A percentile compares a stretch with the other conserved stretches of the same genome.
phyloP scores from a whole-genome alignment of 495 filamentous ascomycete genomes.

The Lasiosphaeriaceae sp. region DNA sequence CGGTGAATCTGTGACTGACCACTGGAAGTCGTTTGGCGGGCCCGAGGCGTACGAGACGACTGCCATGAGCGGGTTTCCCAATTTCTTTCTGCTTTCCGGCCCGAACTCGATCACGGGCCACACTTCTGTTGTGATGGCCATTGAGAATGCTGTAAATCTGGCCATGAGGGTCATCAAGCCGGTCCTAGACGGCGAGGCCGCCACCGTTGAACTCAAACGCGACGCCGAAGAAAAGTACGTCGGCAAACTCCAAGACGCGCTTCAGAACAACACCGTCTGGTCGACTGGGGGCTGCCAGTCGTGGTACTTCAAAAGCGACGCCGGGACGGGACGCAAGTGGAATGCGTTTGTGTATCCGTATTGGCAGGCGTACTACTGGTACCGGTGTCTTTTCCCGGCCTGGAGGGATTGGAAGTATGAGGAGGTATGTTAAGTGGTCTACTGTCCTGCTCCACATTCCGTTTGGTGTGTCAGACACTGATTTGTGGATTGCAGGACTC shows the following conservation, averaged over 20 bases:
- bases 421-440: background rate
- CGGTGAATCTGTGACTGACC: conserved; percentile 29
- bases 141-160: conserved; percentile 38
- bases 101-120: conserved; percentile 43
- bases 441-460: background rate
- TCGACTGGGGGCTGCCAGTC: conserved; percentile 26
- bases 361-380: conserved; percentile 6
- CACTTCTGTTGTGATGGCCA: conserved; percentile 36
- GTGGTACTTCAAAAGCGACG: conserved; percentile 35
- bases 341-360: conserved; percentile 13
- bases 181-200: conserved; percentile 30
- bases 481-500: background rate
- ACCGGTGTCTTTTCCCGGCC: conserved; percentile 4
- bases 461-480: background rate
- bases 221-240: conserved; percentile 28
- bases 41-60: conserved; percentile 38
- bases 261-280: conserved; percentile 27
- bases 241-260: conserved; percentile 20
- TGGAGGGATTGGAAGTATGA: conserved; percentile 7
- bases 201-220: conserved; percentile 30
- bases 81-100: conserved; percentile 39
- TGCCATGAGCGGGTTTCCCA: conserved; percentile 38
- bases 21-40: conserved; percentile 34
- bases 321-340: background rate
- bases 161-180: conserved; percentile 28